These are phyloP conservation scores for Coriaria nepalensis DNA, from an alignment of 306 rosid species.

Conservation along the genomic window DNA sequence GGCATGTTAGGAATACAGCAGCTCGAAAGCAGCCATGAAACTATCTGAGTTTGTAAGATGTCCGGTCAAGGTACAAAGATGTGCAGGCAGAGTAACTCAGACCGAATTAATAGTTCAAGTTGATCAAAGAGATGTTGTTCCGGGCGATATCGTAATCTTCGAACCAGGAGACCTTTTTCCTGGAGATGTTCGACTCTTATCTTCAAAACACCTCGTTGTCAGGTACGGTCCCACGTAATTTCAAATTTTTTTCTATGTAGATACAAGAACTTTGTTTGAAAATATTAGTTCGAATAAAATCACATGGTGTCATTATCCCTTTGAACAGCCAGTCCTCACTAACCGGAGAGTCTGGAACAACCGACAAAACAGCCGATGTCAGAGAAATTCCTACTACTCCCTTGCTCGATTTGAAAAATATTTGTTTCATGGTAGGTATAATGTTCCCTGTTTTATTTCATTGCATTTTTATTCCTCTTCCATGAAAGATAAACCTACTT, in stretches of 20 bases:
- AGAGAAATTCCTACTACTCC: constrained; percentile 52
- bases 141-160: constrained; percentile 76
- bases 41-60: constrained; percentile 57
- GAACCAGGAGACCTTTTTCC: constrained; percentile 90
- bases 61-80: constrained; percentile 75
- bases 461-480: neutral
- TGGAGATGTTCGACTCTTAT: constrained; percentile 62
- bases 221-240: constrained; percentile 29
- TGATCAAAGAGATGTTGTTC: constrained; percentile 77
- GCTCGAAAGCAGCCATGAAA: constrained; percentile 80
- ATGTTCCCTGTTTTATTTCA: constrained; percentile 8
- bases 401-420: constrained; percentile 58
- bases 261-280: neutral
- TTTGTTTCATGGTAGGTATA: constrained; percentile 62
- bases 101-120: constrained; percentile 61
- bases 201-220: constrained; percentile 74
- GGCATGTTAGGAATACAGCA: constrained; percentile 47
- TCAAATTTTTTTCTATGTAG: constrained; percentile 4
- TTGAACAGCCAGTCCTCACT: constrained; percentile 82
- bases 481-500: too few species aligned
- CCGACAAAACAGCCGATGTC: constrained; percentile 52
- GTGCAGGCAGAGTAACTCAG: constrained; percentile 73
- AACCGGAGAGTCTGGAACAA: constrained; percentile 66
- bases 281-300: neutral
- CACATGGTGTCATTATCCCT: constrained; percentile 18